A percentile compares a stretch with the other conserved stretches of the same genome.
phyloP scores from a whole-genome alignment of 2,329 filamentous ascomycete genomes.

The Alternaria brassicae region DNA sequence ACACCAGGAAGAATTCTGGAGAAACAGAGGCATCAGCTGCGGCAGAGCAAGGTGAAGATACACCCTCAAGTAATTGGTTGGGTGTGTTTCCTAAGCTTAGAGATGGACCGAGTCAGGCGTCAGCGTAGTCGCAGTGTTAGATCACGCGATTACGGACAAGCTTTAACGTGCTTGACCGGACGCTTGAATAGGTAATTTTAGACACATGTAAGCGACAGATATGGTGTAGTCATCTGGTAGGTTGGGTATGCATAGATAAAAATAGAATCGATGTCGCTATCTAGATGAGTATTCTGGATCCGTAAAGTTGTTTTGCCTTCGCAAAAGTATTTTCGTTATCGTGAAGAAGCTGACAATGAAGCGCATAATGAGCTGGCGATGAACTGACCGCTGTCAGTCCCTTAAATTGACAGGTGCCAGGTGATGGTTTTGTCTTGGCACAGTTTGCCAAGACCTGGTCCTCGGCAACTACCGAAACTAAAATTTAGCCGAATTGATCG shows the following conservation, averaged over 20 bases:
- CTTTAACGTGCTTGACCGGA: background rate
- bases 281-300: background rate
- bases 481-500: background rate
- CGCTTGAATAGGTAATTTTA: background rate
- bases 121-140: background rate
- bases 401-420: background rate
- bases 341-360: background rate
- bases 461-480: background rate
- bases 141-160: background rate
- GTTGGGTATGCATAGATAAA: background rate
- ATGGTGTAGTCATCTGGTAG: background rate
- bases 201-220: background rate
- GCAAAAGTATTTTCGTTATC: background rate
- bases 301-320: background rate
- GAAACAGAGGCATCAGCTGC: background rate
- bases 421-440: background rate
- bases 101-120: conserved; percentile 12
- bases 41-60: conserved; percentile 10
- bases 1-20: background rate
- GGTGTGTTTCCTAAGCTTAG: conserved; percentile 19
- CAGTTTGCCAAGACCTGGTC: background rate
- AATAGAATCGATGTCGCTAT: background rate
- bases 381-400: background rate
- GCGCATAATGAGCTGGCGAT: background rate
- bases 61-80: conserved; percentile 19